These are phyloP conservation scores for Metschnikowia matae DNA, from an alignment of 805 yeast genomes.

Conservation along the genomic window DNA sequence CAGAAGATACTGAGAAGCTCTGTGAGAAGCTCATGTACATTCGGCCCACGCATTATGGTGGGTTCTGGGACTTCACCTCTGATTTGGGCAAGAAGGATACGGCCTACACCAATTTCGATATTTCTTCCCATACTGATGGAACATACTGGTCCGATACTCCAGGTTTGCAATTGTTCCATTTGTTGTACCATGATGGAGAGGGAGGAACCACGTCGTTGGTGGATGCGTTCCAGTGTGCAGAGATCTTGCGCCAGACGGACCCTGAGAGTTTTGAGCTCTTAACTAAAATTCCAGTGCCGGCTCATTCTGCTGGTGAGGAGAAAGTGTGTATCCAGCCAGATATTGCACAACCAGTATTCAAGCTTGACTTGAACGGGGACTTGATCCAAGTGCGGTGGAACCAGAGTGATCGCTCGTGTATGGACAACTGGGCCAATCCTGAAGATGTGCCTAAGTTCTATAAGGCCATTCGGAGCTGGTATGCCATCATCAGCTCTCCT, in stretches of 20 bases:
- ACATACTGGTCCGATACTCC: conserved; percentile 74
- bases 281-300: conserved; percentile 51
- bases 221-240: conserved; percentile 63
- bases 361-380: conserved; percentile 47
- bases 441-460: conserved; percentile 51
- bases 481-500: conserved; percentile 44
- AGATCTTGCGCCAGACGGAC: conserved; percentile 38
- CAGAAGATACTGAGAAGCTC: conserved; percentile 55
- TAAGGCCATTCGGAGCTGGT: conserved; percentile 56
- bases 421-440: conserved; percentile 47
- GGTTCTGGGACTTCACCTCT: conserved; percentile 74
- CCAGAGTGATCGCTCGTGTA: conserved; percentile 62
- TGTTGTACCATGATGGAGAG: conserved; percentile 56
- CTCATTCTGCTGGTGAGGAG: conserved; percentile 73
- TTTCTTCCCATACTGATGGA: conserved; percentile 67
- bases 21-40: conserved; percentile 56
- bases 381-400: conserved; percentile 67
- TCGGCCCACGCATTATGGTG: conserved; percentile 73
- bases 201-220: conserved; percentile 69
- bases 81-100: conserved; percentile 65
- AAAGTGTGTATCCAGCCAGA: conserved; percentile 57
- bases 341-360: conserved; percentile 53
- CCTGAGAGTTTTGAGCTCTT: conserved; percentile 53
- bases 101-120: conserved; percentile 65
- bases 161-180: conserved; percentile 64